phyloP scores from a whole-genome alignment of 179 eudicot genomes.

The Nepenthes alata region DNA sequence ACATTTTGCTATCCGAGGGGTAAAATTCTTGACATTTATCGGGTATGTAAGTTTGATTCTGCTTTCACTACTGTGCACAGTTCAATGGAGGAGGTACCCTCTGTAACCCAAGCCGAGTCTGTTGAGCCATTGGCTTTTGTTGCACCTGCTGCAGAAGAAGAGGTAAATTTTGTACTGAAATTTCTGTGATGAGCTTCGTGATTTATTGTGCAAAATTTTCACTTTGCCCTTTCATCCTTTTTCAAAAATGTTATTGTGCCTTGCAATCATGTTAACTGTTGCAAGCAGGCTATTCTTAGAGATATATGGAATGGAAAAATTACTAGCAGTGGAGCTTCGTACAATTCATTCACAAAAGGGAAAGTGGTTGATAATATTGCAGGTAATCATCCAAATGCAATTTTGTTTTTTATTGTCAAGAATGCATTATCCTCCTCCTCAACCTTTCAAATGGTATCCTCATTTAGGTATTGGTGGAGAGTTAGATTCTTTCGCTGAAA shows the following conservation, averaged over 20 bases:
- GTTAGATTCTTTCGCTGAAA: slow-evolving; percentile 22
- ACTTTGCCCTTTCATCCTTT: background rate
- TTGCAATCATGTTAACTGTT: slow-evolving; percentile 7
- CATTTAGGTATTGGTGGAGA: background rate
- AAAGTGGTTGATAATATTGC: slow-evolving; percentile 30
- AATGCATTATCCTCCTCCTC: background rate
- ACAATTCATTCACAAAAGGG: slow-evolving; percentile 35
- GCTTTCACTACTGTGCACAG: slow-evolving; percentile 28
- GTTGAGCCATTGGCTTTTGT: slow-evolving; percentile 73
- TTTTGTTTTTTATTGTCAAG: background rate
- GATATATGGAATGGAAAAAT: slow-evolving; percentile 75
- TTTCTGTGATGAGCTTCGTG: background rate
- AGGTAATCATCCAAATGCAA: slow-evolving; percentile 24
- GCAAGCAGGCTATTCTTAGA: slow-evolving; percentile 40
- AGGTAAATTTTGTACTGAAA: slow-evolving; percentile 23
- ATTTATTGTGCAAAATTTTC: background rate
- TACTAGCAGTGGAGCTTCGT: slow-evolving; percentile 42
- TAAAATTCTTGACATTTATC: slow-evolving; percentile 79
- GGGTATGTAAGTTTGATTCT: slow-evolving; percentile 38
- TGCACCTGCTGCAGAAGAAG: slow-evolving; percentile 64
- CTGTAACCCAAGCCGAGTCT: slow-evolving; percentile 32
- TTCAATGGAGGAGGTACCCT: slow-evolving; percentile 41
- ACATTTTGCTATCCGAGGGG: slow-evolving; percentile 64
- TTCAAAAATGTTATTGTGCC: background rate
- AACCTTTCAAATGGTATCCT: background rate